These are phyloP conservation scores for Daedaleopsis sinensis DNA, from an alignment of 768 basidiomycete species.

Conservation along the genomic window DNA sequence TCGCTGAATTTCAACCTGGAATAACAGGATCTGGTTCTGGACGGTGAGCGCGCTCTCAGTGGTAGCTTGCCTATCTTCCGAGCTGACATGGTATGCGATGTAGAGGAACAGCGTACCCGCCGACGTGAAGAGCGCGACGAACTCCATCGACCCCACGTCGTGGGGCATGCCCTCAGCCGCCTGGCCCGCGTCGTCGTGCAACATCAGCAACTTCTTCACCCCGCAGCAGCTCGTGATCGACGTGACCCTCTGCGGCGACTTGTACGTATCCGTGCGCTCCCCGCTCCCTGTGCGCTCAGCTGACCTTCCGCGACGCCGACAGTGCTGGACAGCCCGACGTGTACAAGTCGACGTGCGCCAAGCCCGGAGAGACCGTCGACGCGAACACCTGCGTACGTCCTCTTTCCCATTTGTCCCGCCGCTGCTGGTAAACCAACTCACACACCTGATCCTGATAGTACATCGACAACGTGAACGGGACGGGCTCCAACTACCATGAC, in stretches of 20 bases:
- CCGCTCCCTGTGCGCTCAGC: background rate
- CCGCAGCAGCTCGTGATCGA: slow-evolving; percentile 57
- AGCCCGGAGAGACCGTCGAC: slow-evolving; percentile 36
- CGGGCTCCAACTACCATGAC: slow-evolving; percentile 39
- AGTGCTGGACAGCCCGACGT: slow-evolving; percentile 56
- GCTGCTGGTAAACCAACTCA: no score
- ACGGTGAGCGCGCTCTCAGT: slow-evolving; percentile 30
- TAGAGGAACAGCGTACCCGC: slow-evolving; percentile 42
- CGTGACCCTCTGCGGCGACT: slow-evolving; percentile 58
- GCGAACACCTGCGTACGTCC: slow-evolving; percentile 32
- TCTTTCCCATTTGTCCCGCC: background rate
- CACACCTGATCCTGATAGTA: slow-evolving; percentile 33
- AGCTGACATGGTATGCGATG: background rate
- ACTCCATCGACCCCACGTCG: slow-evolving; percentile 38
- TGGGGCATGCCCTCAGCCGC: slow-evolving; percentile 52
- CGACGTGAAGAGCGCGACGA: slow-evolving; percentile 35
- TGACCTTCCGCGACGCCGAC: background rate
- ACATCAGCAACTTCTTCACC: slow-evolving; percentile 47
- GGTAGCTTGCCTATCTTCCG: background rate
- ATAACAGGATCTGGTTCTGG: slow-evolving; percentile 52
- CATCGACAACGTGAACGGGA: slow-evolving; percentile 47
- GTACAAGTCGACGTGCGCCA: slow-evolving; percentile 46
- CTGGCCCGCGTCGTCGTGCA: slow-evolving; percentile 40
- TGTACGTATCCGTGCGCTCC: slow-evolving; percentile 35
- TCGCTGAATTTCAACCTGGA: background rate